phyloP scores from a whole-genome alignment of 2,329 filamentous ascomycete genomes.

The Tolypocladium cylindrosporum region DNA sequence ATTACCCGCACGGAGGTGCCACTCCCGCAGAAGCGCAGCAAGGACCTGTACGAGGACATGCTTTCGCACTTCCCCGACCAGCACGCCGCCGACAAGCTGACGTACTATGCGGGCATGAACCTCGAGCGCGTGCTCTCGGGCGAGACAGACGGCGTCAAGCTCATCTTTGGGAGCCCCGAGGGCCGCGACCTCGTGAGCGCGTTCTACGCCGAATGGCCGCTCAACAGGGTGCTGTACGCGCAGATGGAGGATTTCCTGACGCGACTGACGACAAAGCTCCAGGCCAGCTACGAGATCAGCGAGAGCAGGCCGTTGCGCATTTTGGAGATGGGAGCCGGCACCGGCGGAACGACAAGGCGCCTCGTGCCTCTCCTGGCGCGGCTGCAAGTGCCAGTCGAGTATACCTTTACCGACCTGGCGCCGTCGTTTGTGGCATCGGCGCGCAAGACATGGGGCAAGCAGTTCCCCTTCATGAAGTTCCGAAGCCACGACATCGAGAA shows the following conservation, averaged over 20 bases:
- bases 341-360: slow-evolving; percentile 21
- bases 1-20: slow-evolving; percentile 4
- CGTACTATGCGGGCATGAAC: slow-evolving; percentile 13
- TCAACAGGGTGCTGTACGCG: slow-evolving; percentile 20
- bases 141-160: slow-evolving; percentile 22
- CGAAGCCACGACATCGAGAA: slow-evolving; percentile 8
- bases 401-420: slow-evolving; percentile 30
- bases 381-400: slow-evolving; percentile 20
- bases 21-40: not conserved
- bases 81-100: slow-evolving; percentile 5
- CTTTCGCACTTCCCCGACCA: slow-evolving; percentile 1
- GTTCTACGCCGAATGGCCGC: slow-evolving; percentile 24
- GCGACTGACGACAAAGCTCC: not conserved
- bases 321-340: slow-evolving; percentile 14
- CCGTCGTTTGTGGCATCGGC: slow-evolving; percentile 6
- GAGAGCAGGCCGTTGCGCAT: slow-evolving; percentile 12
- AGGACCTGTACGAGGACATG: slow-evolving; percentile 1
- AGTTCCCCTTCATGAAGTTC: slow-evolving; percentile 6
- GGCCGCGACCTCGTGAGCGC: slow-evolving; percentile 22
- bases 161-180: slow-evolving; percentile 26
- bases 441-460: slow-evolving; percentile 1
- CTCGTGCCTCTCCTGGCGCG: slow-evolving; percentile 19
- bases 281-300: not conserved
- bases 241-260: slow-evolving; percentile 23
- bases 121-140: slow-evolving; percentile 20